Evolutionary conservation across 148 eudicot genomes (phyloP).

Genomic region (Rheum nobile): DNA sequence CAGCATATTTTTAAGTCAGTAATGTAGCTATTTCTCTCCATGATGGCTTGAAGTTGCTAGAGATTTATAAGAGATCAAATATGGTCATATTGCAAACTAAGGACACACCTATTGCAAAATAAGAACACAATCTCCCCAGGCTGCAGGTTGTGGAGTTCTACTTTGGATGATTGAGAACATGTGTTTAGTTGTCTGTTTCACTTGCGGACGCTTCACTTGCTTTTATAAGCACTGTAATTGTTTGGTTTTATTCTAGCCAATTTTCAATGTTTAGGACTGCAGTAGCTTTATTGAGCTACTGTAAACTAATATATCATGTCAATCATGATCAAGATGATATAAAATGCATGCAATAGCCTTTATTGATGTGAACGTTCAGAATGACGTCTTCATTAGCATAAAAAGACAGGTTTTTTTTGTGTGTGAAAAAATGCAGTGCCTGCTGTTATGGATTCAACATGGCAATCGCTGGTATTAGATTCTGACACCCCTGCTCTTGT

Average conservation of each 20-base stretch:
- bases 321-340: no score
- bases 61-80: neutral
- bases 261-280: neutral
- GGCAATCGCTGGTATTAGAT: slow-evolving; percentile 60
- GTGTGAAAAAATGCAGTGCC: slow-evolving; percentile 46
- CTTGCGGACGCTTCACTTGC: neutral
- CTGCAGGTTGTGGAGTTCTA: no score
- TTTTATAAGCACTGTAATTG: neutral
- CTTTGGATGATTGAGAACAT: neutral
- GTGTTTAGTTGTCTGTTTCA: neutral
- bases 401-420: slow-evolving; percentile 8
- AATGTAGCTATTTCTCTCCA: neutral
- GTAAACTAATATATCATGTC: neutral
- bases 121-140: no score
- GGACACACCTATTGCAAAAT: neutral
- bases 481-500: slow-evolving; percentile 51
- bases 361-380: slow-evolving; percentile 1
- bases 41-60: neutral
- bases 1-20: neutral
- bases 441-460: slow-evolving; percentile 39
- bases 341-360: neutral
- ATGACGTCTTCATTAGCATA: neutral
- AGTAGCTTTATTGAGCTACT: neutral
- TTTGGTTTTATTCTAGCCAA: neutral
- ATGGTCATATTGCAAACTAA: neutral